Evolutionary conservation across 1,284 basidiomycete genomes (phyloP).

Genomic region (Agaricales sp.): DNA sequence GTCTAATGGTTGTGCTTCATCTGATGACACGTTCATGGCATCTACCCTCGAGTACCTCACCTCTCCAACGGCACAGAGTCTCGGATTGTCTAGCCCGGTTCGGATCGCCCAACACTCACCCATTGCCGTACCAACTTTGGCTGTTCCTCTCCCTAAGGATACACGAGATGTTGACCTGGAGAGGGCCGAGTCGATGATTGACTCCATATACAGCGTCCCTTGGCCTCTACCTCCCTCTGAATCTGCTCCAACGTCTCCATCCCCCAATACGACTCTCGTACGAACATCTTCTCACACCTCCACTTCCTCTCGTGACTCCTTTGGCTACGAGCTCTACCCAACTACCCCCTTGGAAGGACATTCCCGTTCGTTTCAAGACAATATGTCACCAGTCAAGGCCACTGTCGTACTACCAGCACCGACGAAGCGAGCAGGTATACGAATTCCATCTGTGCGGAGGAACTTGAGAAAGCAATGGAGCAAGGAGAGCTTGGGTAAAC

Average conservation of each 20-base stretch:
- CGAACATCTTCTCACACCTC: not conserved
- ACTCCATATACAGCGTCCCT: conserved; percentile 21
- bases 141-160: not conserved
- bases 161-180: conserved; percentile 12
- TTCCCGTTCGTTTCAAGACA: not conserved
- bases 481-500: conserved; percentile 7
- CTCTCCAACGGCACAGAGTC: conserved; percentile 25
- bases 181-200: conserved; percentile 18
- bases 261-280: conserved; percentile 4
- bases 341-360: not conserved
- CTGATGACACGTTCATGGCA: conserved; percentile 33
- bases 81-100: conserved; percentile 15
- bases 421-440: not conserved
- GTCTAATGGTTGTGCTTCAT: conserved; percentile 5
- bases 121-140: conserved; percentile 7
- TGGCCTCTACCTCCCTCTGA: conserved; percentile 22
- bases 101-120: conserved; percentile 7
- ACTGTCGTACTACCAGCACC: not conserved
- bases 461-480: conserved; percentile 11
- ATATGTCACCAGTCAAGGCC: not conserved
- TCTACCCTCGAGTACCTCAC: conserved; percentile 37
- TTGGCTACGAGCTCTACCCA: not conserved
- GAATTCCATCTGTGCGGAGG: conserved; percentile 5
- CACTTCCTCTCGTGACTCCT: not conserved
- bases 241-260: conserved; percentile 3